A percentile compares a stretch with the other conserved stretches of the same genome.
phyloP scores from a whole-genome alignment of 2,329 filamentous ascomycete species.

The Ustulina deusta region DNA sequence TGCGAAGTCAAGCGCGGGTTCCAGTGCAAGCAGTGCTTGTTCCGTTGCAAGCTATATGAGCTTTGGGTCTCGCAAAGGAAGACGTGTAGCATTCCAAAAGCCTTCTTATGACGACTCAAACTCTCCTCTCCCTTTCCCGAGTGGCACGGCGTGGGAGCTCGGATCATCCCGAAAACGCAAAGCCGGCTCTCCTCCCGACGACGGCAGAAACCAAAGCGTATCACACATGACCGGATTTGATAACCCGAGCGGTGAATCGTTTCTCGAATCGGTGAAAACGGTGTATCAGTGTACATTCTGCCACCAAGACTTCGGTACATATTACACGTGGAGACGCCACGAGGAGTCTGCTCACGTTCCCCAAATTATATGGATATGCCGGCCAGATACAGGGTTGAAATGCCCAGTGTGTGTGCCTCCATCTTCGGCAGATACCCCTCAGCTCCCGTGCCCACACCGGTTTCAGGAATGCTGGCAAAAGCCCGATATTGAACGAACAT shows the following conservation, averaged over 20 bases:
- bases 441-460: not conserved
- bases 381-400: not conserved
- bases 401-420: not conserved
- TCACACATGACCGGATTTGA: too few species aligned
- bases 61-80: slow-evolving; percentile 19
- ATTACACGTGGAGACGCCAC: not conserved
- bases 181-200: not conserved
- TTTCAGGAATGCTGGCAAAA: slow-evolving; percentile 4
- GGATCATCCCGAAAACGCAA: not conserved
- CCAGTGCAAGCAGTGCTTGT: not conserved
- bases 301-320: not conserved
- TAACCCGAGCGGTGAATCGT: too few species aligned
- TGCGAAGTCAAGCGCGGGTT: not conserved
- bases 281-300: not conserved
- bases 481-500: not conserved
- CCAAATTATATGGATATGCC: not conserved
- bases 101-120: not conserved
- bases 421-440: not conserved
- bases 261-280: too few species aligned
- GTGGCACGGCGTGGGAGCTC: too few species aligned
- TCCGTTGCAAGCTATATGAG: slow-evolving; percentile 19
- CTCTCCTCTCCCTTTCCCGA: not conserved
- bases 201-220: not conserved
- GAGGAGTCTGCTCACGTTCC: not conserved
- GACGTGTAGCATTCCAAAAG: slow-evolving; percentile 23